Conservation (phyloP, 192 early-diverging fungal species). For the Coemansia javaensis region DNA sequence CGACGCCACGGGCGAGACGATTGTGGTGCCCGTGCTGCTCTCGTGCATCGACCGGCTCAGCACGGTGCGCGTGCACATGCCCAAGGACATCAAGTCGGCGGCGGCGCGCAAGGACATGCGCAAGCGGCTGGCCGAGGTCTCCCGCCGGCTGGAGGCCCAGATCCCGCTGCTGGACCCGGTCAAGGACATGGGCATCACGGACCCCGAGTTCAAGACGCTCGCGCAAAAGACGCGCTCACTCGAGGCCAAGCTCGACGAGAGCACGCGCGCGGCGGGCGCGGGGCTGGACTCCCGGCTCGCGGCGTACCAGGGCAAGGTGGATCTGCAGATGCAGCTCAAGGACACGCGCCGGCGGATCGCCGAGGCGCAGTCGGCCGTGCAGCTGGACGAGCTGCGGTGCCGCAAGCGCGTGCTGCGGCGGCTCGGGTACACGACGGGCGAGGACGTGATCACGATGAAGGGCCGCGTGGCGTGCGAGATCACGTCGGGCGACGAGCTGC, state of each 20-base stretch:
- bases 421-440: conserved; percentile 75
- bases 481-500: conserved; percentile 85
- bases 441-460: conserved; percentile 93
- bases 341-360: conserved; percentile 65
- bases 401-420: conserved; percentile 86
- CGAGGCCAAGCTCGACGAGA: conserved; percentile 60
- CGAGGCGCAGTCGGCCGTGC: conserved; percentile 75
- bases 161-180: conserved; percentile 87
- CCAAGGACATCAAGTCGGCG: conserved; percentile 60
- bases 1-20: conserved; percentile 53
- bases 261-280: conserved; percentile 55
- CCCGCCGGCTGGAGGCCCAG: conserved; percentile 65
- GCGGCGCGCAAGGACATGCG: conserved; percentile 57
- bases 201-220: conserved; percentile 69
- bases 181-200: conserved; percentile 81
- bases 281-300: conserved; percentile 58
- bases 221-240: conserved; percentile 69
- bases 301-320: conserved; percentile 63
- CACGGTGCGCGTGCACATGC: conserved; percentile 68
- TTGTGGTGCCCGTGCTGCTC: conserved; percentile 76
- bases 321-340: conserved; percentile 58
- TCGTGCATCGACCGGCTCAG: conserved; percentile 68
- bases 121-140: conserved; percentile 65
- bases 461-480: conserved; percentile 98
- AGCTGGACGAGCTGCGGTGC: conserved; percentile 88